Evolutionary conservation across 2,329 filamentous ascomycete species (phyloP), one percentile per base, ranked within the genome.

Genomic region (Beauveria bassiana): DNA sequence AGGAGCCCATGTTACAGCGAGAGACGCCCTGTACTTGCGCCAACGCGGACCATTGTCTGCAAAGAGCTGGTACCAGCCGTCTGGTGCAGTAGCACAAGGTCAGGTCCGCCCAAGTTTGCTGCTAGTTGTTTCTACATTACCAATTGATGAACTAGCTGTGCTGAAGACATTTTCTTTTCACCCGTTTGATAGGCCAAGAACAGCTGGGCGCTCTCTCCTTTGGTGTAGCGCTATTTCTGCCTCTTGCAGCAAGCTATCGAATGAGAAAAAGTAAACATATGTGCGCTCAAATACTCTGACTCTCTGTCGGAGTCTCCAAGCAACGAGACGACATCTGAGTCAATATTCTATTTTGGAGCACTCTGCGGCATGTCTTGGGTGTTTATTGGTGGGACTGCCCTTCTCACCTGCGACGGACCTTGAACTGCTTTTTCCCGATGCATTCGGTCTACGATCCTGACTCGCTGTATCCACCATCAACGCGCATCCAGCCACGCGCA

Each of bases 241-340:
- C 28, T 31, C 28, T 24, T 52, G 57, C 38, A 52, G 47, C 24
- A 45, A 51, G 47, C 47, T 59, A 59, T 59, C 47, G 57, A 51
- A 51, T 2, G 5, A 34, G 22, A 8, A 52, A 31, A 52, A 52
- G 9, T 28, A 34, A 52, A 47, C 31, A 31, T 5, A 56, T 38
- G 38, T 31, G 20, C 28, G 53, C 42, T 52, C 31, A 12, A 28
- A 38, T 38, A 38, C 34, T 16, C 12, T 38, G 34, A 38, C 34
- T 38, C 34, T 38, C 2, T 38, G 34, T 16, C 12, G 12, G 12
- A 38, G 10, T 6, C 34, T 38, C 12, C 14, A 12, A 16, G 34
- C 34, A 38, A 38, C 34, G 34, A 38, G 34, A 38, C 34, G 14
- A 38, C 12, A 16, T 38, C 34, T 38, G 34, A 38, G 34, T 38